A percentile compares a stretch with the other conserved stretches of the same genome.
Conservation (phyloP, 257 asterid genomes). For the Gentiana dahurica region DNA sequence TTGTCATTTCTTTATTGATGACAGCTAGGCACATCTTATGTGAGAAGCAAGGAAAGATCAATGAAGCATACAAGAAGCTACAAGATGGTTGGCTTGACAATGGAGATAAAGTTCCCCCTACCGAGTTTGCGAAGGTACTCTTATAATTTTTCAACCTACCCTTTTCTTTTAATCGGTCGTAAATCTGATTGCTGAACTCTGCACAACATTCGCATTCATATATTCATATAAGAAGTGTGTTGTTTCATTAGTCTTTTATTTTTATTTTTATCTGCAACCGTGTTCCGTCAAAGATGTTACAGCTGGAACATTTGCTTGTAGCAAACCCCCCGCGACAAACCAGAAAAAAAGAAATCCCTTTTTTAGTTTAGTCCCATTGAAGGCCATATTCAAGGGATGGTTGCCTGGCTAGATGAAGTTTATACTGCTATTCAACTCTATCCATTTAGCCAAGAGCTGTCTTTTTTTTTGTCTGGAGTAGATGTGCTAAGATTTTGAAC, state of each 20-base stretch:
- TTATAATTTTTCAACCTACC: no score
- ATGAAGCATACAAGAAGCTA: conserved; percentile 93
- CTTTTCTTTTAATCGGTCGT: no score
- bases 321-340: no score
- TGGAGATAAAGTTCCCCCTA: conserved; percentile 97
- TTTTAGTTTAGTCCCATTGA: no score
- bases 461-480: not conserved
- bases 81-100: conserved; percentile 95
- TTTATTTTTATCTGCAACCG: no score
- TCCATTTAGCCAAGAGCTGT: not conserved
- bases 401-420: no score
- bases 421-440: not conserved
- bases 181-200: not conserved
- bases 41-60: conserved; percentile 98
- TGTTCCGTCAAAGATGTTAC: no score
- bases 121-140: conserved; percentile 97
- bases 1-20: conserved; percentile 11
- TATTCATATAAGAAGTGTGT: not conserved
- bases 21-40: conserved; percentile 92
- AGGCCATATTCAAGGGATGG: no score
- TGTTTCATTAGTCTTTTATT: not conserved
- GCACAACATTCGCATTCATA: not conserved
- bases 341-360: no score
- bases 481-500: not conserved
- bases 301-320: no score